A percentile compares a stretch with the other conserved stretches of the same genome.
Conservation (phyloP, 2,329 filamentous ascomycete genomes). For the Ilyonectria sp. region DNA sequence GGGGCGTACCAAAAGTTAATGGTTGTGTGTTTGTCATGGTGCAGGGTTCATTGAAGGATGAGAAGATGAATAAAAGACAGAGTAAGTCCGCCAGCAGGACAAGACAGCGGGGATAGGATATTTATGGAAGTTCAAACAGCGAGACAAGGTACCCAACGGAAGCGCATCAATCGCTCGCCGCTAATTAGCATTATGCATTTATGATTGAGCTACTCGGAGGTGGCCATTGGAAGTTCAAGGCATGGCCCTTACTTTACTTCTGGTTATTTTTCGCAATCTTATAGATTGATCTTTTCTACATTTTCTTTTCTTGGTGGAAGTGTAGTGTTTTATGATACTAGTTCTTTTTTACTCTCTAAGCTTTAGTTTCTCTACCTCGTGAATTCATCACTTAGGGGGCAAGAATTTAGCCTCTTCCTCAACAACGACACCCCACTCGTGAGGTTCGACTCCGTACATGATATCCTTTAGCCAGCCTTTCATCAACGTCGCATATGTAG, state of each 20-base stretch:
- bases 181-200: no score
- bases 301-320: no score
- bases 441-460: constrained; percentile 30
- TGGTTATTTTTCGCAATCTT: no score
- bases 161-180: no score
- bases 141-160: background rate
- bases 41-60: background rate
- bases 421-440: constrained; percentile 28
- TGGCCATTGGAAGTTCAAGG: no score
- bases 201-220: background rate
- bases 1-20: background rate
- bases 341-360: no score
- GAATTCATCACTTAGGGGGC: background rate
- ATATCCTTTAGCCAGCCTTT: constrained; percentile 31
- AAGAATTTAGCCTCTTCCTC: background rate
- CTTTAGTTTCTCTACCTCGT: no score
- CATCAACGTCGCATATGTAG: constrained; percentile 10
- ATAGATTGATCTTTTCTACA: no score
- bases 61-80: background rate
- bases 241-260: no score
- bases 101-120: background rate
- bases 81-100: background rate
- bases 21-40: background rate
- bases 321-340: no score
- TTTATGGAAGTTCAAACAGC: background rate